These are phyloP conservation scores for Penicillium antarcticum DNA, from an alignment of 495 filamentous ascomycete genomes.

Conservation along the genomic window DNA sequence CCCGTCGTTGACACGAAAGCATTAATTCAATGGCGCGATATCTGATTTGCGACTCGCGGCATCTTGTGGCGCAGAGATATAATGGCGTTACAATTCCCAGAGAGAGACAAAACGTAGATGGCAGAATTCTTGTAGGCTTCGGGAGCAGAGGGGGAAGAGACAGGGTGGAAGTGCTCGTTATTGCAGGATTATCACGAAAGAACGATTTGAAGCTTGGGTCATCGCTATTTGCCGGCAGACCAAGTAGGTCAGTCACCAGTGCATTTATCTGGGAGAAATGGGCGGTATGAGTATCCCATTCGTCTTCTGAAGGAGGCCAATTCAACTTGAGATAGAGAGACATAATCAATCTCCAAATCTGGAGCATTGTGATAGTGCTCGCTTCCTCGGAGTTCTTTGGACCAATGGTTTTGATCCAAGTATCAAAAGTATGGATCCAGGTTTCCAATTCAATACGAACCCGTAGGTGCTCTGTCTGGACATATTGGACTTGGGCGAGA, in stretches of 20 bases:
- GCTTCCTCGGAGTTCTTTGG: not conserved
- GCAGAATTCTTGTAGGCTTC: not conserved
- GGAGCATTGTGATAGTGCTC: not conserved
- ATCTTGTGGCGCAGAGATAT: conserved; percentile 18
- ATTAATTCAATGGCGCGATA: conserved; percentile 16
- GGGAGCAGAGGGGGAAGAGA: conserved; percentile 8
- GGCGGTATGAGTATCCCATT: conserved; percentile 11
- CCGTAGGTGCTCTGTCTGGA: not conserved
- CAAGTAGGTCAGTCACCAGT: conserved; percentile 20
- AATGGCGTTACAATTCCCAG: conserved; percentile 21
- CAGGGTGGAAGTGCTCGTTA: not conserved
- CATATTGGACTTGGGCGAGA: not conserved
- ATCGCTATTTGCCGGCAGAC: conserved; percentile 20
- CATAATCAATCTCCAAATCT: conserved; percentile 11
- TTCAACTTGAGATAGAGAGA: conserved; percentile 5
- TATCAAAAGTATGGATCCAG: conserved; percentile 5
- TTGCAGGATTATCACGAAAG: not conserved
- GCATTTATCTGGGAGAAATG: not conserved
- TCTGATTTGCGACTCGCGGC: conserved; percentile 16
- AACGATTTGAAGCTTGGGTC: not conserved
- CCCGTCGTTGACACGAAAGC: conserved; percentile 27
- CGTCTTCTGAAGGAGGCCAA: conserved; percentile 6
- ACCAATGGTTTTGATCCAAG: not conserved
- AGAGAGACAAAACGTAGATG: conserved; percentile 13
- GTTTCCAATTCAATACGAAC: conserved; percentile 1